These are phyloP conservation scores for Xerocomus nothofagi DNA, from an alignment of 1,284 basidiomycete genomes.

Conservation along the genomic window DNA sequence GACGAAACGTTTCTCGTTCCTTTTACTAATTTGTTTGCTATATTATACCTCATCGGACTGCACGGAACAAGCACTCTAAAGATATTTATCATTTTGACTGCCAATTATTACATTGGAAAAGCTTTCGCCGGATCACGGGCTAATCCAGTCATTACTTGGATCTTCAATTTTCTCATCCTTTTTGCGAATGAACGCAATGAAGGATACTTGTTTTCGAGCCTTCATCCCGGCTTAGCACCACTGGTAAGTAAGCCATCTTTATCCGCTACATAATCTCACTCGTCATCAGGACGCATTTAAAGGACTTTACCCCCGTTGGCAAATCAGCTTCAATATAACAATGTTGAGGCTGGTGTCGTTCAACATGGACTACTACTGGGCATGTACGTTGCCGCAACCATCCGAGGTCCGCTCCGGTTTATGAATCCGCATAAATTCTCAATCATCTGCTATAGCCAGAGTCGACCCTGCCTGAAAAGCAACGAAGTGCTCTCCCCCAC, in stretches of 20 bases:
- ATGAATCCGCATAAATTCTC: neutral
- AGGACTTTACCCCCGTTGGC: conserved; percentile 86
- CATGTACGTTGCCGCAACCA: conserved; percentile 42
- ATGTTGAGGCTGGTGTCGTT: conserved; percentile 95
- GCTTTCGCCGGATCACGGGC: conserved; percentile 42
- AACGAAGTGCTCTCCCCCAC: conserved; percentile 52
- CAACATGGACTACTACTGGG: conserved; percentile 92
- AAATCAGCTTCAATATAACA: conserved; percentile 94
- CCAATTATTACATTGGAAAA: conserved; percentile 74
- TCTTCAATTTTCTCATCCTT: conserved; percentile 74
- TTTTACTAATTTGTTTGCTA: conserved; percentile 63
- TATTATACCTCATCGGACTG: conserved; percentile 73
- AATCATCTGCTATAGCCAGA: conserved; percentile 33
- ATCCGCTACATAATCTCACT: conserved; percentile 5
- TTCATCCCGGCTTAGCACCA: conserved; percentile 56
- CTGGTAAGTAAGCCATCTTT: conserved; percentile 44
- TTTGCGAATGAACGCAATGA: conserved; percentile 78
- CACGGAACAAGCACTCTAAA: conserved; percentile 89
- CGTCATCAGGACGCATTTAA: conserved; percentile 60
- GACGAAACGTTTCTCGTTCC: conserved; percentile 47
- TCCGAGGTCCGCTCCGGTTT: conserved; percentile 43
- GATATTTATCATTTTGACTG: conserved; percentile 65
- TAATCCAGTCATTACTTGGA: conserved; percentile 64
- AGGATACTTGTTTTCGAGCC: conserved; percentile 69
- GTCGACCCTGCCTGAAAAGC: conserved; percentile 49